These are phyloP conservation scores for Sclerotiophoma versabilis DNA, from an alignment of 2,329 filamentous ascomycete species.

Conservation along the genomic window DNA sequence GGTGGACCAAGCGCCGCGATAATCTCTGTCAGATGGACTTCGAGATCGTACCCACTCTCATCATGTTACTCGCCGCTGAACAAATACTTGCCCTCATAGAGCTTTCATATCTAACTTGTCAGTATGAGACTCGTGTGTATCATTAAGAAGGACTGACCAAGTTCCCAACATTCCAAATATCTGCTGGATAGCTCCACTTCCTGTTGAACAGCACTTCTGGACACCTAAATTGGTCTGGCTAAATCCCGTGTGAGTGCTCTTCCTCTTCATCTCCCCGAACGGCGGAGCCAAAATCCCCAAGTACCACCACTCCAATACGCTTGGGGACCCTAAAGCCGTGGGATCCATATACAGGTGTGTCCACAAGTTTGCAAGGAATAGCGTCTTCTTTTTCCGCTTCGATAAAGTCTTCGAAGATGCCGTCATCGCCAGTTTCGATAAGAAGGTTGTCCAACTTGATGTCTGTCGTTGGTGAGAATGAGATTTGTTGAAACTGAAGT, in stretches of 20 bases:
- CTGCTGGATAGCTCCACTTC: conserved; percentile 46
- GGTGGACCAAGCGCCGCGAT: conserved; percentile 30
- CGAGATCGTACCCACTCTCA: conserved; percentile 31
- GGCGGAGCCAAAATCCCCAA: conserved; percentile 40
- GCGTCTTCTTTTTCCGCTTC: conserved; percentile 46
- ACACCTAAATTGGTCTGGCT: conserved; percentile 48
- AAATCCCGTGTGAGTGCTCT: conserved; percentile 35
- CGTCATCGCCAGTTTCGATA: conserved; percentile 44
- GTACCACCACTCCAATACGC: conserved; percentile 40
- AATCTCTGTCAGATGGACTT: conserved; percentile 40
- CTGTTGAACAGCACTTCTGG: conserved; percentile 50
- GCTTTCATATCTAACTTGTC: conserved; percentile 45
- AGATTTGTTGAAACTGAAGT: not conserved
- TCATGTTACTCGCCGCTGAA: conserved; percentile 31
- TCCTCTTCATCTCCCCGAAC: conserved; percentile 8
- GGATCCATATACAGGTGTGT: conserved; percentile 46
- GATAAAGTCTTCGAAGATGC: conserved; percentile 46
- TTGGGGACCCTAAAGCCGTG: conserved; percentile 45
- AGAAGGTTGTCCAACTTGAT: conserved; percentile 56
- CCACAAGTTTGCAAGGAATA: conserved; percentile 49
- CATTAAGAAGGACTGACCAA: conserved; percentile 30
- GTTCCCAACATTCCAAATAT: conserved; percentile 51
- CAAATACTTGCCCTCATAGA: conserved; percentile 46
- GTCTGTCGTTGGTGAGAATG: conserved; percentile 34
- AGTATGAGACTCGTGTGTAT: not conserved